Conservation (phyloP, 2,329 filamentous ascomycete species). For the Cladosporium colombiae region DNA sequence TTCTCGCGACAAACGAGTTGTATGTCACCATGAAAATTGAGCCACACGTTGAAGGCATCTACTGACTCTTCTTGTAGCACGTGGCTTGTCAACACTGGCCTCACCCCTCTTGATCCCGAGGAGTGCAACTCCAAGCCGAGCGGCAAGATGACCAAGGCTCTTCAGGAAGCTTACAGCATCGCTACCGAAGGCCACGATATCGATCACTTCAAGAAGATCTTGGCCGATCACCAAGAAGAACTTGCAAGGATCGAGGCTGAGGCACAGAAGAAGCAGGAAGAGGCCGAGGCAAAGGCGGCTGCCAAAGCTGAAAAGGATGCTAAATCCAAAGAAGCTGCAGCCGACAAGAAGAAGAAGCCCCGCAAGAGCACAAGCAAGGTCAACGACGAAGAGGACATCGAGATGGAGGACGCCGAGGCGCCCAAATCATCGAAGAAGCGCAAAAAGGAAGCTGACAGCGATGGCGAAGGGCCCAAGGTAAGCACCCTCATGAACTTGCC, state of each 20-base stretch:
- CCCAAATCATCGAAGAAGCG: constrained; percentile 71
- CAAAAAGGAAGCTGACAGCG: constrained; percentile 68
- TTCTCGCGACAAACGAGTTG: constrained; percentile 94
- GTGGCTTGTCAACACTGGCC: constrained; percentile 84
- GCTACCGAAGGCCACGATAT: constrained; percentile 77
- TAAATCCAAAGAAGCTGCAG: constrained; percentile 51
- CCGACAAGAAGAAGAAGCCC: constrained; percentile 46
- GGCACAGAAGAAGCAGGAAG: constrained; percentile 31
- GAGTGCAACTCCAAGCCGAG: constrained; percentile 67
- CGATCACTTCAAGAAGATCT: constrained; percentile 78
- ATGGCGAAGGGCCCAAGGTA: constrained; percentile 70
- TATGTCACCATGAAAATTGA: constrained; percentile 56
- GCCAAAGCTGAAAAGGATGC: constrained; percentile 48
- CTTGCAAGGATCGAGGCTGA: constrained; percentile 37
- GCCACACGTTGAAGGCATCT: neutral
- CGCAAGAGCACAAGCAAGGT: constrained; percentile 33
- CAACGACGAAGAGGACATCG: constrained; percentile 42
- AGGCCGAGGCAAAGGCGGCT: constrained; percentile 42
- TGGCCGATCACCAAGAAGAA: constrained; percentile 61
- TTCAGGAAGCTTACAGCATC: constrained; percentile 77
- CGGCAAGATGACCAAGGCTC: constrained; percentile 76
- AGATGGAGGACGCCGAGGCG: constrained; percentile 65
- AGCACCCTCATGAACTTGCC: constrained; percentile 18
- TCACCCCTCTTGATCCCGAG: constrained; percentile 74
- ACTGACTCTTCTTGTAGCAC: constrained; percentile 58